Conservation (phyloP, 129 eudicot genomes). For the Daucus carota region DNA sequence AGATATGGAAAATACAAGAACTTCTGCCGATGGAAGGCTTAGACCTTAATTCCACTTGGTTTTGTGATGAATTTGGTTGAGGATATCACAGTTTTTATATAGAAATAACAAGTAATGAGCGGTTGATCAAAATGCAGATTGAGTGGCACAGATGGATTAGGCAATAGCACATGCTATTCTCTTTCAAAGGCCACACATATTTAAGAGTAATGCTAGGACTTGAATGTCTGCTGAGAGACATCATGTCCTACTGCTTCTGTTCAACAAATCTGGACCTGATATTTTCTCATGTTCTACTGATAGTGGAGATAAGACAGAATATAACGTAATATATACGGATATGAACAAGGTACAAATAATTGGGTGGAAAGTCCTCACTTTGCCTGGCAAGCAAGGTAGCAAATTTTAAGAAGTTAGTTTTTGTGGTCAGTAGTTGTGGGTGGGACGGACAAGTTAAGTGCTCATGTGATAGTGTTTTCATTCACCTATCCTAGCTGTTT, state of each 20-base stretch:
- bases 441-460: not conserved
- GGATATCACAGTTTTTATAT: not conserved
- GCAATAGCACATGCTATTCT: not conserved
- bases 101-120: not conserved
- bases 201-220: not conserved
- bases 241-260: not conserved
- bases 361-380: not conserved
- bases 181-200: not conserved
- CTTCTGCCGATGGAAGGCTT: not conserved
- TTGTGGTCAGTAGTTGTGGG: too few relatives aligned
- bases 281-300: not conserved
- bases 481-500: too few relatives aligned
- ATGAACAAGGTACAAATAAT: too few relatives aligned
- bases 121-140: not conserved
- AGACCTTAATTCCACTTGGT: not conserved
- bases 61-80: too few relatives aligned
- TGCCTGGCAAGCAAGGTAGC: too few relatives aligned
- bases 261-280: too few relatives aligned
- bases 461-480: too few relatives aligned
- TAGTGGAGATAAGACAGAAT: too few relatives aligned
- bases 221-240: not conserved
- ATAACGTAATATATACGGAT: too few relatives aligned
- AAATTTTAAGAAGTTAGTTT: not conserved
- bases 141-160: not conserved
- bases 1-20: not conserved